Evolutionary conservation across 1,284 basidiomycete genomes (phyloP), one percentile per base, ranked within the genome.

Genomic region (Ustanciosporium gigantosporum): DNA sequence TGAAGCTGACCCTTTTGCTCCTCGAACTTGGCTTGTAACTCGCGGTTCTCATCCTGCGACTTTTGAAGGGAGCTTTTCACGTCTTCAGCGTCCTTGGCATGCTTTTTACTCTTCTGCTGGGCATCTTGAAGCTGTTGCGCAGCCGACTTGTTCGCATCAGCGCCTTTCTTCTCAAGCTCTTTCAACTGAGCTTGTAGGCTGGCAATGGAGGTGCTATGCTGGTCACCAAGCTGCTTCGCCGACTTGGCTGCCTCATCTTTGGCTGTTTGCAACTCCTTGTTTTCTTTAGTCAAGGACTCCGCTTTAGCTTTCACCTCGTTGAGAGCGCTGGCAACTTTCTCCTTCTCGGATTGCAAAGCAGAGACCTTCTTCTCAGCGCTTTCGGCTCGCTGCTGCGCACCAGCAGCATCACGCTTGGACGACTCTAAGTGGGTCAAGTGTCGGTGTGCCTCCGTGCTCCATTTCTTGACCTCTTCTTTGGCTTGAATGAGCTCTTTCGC

Each of bases 231-330:
- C 32, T 19, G 14, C 20, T 35, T 35, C 9, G 11, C 11, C 32
- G 14, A 15, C 11, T 19, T 19, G 17, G 17, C 8, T 15, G 17
- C 29, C 34, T 47, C 41, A 24, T 25, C 14, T 23, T 43, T 38
- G 19, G 55, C 47, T 25, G 40, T 32, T 31, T 40, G 31, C 19
- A 49, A 43, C 43, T 61, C 46, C 7, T 19, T 53, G 6, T 24
- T 40, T 25, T 42, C 11, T 3, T 32, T 23, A 15, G 38, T 19
- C 5, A 17, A 19, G 19, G 24, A 25, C 2, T 3, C 16, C 9
- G 4, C 32, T 25, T 38, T 44, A 2, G 11, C 23, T 17, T 35
- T 35, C 17, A 35, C 32, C 32, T 35, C 32, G 17, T 19, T 19
- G 8, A 35, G 32, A 13, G 32, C 20, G 17, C 32, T 19, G 11